Evolutionary conservation across 805 yeast species (phyloP).

Genomic region (Myxozyma neglecta): DNA sequence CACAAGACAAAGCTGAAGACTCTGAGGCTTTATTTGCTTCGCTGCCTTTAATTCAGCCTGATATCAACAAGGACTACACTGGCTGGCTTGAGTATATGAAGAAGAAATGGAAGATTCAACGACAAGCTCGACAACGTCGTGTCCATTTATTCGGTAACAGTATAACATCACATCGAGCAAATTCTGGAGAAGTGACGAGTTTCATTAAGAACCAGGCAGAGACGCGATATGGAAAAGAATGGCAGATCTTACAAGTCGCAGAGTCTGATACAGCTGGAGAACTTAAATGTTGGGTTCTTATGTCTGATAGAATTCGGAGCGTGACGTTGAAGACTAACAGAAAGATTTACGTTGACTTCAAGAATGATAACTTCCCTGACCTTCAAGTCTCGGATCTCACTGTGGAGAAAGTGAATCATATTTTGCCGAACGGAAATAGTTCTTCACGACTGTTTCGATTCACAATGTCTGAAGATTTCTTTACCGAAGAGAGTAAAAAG

Average conservation of each 20-base stretch:
- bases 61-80: constrained; percentile 42
- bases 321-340: constrained; percentile 74
- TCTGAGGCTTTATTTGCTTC: constrained; percentile 51
- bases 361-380: constrained; percentile 47
- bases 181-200: constrained; percentile 55
- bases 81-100: constrained; percentile 69
- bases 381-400: constrained; percentile 49
- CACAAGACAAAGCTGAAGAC: constrained; percentile 32
- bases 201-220: constrained; percentile 79
- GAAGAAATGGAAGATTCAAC: constrained; percentile 81
- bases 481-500: constrained; percentile 53
- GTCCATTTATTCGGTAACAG: constrained; percentile 74
- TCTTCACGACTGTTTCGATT: constrained; percentile 56
- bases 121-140: constrained; percentile 69
- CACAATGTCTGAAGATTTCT: constrained; percentile 66
- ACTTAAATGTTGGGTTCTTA: constrained; percentile 66
- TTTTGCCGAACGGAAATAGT: constrained; percentile 66
- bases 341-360: constrained; percentile 66
- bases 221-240: constrained; percentile 62
- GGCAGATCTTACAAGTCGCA: constrained; percentile 82
- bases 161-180: constrained; percentile 45
- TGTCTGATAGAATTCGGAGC: constrained; percentile 71
- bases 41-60: constrained; percentile 38
- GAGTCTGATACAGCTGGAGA: constrained; percentile 66
- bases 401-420: constrained; percentile 58